Evolutionary conservation across 1,284 basidiomycete species (phyloP), one percentile per base, ranked within the genome.

Genomic region (Calocybe gambosa): DNA sequence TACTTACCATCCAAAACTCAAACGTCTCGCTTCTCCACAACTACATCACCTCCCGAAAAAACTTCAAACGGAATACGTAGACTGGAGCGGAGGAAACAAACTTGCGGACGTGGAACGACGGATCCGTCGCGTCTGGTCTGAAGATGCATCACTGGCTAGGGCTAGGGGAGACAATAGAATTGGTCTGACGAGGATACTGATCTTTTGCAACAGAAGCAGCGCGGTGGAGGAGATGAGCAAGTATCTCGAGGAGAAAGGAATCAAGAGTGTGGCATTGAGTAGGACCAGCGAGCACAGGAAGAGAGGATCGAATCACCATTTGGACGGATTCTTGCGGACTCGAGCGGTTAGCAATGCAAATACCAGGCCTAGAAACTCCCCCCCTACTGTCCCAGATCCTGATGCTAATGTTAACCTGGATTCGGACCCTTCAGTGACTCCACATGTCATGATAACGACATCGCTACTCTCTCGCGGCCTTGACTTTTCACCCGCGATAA

Each of bases 401-500:
- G 6, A 37, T n/a, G 13, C 40, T 12, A 48, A 53, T 16, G 45
- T n/a, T 13, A 45, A 46, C 7, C 20, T 45, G 5, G 46, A 29
- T 39, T 50, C 55, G 3, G 52, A 53, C 46, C 60, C 60, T 4
- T 59, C 61, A 39, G 51, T 59, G 4, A 57, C 62, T 0, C 80
- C 87, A 12, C 75, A 84, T 47, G 82, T 93, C 21, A 71, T 95
- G 55, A 75, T 94, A 47, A 93, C 92, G 19, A 95, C 92, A 0
- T 93, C 91, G 8, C 72, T 95, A 18, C 81, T 95, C 23, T 91
- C 90, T n/a, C 80, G 93, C 13, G 93, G 92, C 2, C 74, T 95
- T 8, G 93, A 95, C 62, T 95, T 95, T 58, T 71, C 80, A 12
- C 80, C 89, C 0, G 67, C 70, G 3, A 80, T 93, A 54, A 73